Evolutionary conservation across 805 yeast species (phyloP), one percentile per base, ranked within the genome.

Genomic region (Metschnikowia aberdeeniae): DNA sequence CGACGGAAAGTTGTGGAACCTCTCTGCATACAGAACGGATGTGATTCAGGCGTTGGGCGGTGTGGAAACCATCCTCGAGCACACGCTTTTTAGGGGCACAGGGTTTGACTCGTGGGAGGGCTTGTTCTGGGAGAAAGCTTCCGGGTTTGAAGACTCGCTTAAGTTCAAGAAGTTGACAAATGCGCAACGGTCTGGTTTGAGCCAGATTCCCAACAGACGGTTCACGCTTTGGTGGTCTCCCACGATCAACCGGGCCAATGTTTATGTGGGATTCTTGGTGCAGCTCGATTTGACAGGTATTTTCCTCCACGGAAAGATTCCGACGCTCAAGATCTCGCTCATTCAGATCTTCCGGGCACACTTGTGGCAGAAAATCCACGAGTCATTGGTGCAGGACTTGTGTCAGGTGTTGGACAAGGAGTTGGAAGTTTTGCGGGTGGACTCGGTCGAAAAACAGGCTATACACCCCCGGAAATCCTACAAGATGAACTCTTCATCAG

Each of bases 161-260:
- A 92, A 90, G 62, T 87, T 89, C 66, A 89, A 90, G 64, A 93
- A 92, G 61, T 76, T 93, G 55, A 93, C 99, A 1, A 92, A 92
- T 66, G 99, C 99, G 1, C 99, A 93, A 71, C 75, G 99, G 58
- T 84, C 97, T 4, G 99, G 99, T 61, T 76, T 93, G 53, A 87
- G 95, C 59, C 99, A 93, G 68, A 92, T 93, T 58, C 99, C 99
- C 3, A 93, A 93, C 61, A 83, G 99, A 62, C 78, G 99, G 37
- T 93, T 93, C 61, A 93, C 99, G 0, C 70, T 93, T 27, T 93
- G 99, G 99, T 93, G 99, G 99, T 89, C 97, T 0, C 99, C 99
- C 5, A 93, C 99, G 0, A 93, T 93, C 57, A 93, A 93, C 59
- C 78, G 99, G 52, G 99, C 99, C 5, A 93, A 93, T 60, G 98